phyloP scores from a whole-genome alignment of 495 filamentous ascomycete species.

The Penicillium ucsense region DNA sequence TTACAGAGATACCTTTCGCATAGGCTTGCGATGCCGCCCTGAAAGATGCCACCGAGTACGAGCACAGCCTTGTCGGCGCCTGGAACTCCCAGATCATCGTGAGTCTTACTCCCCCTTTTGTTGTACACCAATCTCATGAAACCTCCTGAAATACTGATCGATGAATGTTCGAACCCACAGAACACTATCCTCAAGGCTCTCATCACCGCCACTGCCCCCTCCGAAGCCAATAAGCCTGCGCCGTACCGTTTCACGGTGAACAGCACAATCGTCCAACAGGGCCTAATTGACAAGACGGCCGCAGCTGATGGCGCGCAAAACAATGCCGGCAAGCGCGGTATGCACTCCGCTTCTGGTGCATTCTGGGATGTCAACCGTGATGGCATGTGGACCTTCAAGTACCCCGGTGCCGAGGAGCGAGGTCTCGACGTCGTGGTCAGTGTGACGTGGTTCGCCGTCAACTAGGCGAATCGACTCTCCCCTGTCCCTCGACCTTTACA shows the following conservation, averaged over 20 bases:
- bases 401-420: conserved; percentile 68
- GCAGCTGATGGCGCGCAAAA: conserved; percentile 26
- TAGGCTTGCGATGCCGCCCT: conserved; percentile 80
- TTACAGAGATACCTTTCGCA: background rate
- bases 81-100: conserved; percentile 95
- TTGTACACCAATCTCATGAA: background rate
- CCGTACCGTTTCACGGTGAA: conserved; percentile 87
- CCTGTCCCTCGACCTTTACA: conserved; percentile 4
- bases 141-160: too few species aligned
- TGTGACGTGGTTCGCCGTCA: conserved; percentile 72
- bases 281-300: conserved; percentile 33
- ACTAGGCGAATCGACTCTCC: conserved; percentile 11
- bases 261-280: conserved; percentile 95
- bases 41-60: conserved; percentile 60
- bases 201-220: conserved; percentile 68
- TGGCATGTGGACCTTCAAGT: conserved; percentile 97
- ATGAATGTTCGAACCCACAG: conserved; percentile 27
- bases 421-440: conserved; percentile 89
- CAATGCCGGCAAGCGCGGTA: conserved; percentile 73
- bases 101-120: conserved; percentile 18
- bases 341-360: conserved; percentile 90
- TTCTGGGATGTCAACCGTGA: conserved; percentile 98
- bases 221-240: conserved; percentile 33
- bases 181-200: conserved; percentile 78
- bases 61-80: conserved; percentile 63